Evolutionary conservation across 208 protist genomes (phyloP).

Genomic region (Acanthamoeba lugdunensis): DNA sequence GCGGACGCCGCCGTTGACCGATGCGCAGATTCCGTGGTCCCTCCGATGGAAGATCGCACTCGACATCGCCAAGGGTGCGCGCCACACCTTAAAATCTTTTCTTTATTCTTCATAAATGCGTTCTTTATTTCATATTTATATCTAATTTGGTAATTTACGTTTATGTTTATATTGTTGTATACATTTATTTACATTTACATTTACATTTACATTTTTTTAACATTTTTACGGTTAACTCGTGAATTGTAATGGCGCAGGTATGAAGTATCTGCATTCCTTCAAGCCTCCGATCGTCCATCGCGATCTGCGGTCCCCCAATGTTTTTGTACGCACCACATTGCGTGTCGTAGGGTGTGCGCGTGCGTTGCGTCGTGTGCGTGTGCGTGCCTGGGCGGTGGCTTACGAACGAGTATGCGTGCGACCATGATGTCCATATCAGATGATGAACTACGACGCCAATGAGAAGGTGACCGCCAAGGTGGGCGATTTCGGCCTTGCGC

Average conservation of each 20-base stretch:
- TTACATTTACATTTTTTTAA: too few species aligned
- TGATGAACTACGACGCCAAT: conserved; percentile 33
- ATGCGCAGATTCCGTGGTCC: conserved; percentile 34
- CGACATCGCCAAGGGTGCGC: conserved; percentile 73
- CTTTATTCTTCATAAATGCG: conserved; percentile 65
- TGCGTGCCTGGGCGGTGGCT: too few species aligned
- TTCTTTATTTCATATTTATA: background rate
- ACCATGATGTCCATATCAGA: background rate
- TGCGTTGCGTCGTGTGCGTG: background rate
- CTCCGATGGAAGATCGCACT: conserved; percentile 73
- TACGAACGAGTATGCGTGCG: too few species aligned
- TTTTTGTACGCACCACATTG: conserved; percentile 62
- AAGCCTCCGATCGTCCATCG: conserved; percentile 78
- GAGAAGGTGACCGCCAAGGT: conserved; percentile 73
- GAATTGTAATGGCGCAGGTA: conserved; percentile 35
- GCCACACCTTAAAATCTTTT: too few species aligned
- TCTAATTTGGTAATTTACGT: too few species aligned
- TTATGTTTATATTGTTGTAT: too few species aligned
- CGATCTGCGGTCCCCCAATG: conserved; percentile 77
- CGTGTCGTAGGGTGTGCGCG: background rate
- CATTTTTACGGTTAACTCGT: too few species aligned
- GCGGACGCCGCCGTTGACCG: background rate
- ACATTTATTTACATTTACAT: too few species aligned
- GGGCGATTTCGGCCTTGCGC: conserved; percentile 78
- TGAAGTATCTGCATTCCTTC: conserved; percentile 66